Base-by-base conservation (phyloP, 805 yeast species). In the Naumovozyma baii region DNA sequence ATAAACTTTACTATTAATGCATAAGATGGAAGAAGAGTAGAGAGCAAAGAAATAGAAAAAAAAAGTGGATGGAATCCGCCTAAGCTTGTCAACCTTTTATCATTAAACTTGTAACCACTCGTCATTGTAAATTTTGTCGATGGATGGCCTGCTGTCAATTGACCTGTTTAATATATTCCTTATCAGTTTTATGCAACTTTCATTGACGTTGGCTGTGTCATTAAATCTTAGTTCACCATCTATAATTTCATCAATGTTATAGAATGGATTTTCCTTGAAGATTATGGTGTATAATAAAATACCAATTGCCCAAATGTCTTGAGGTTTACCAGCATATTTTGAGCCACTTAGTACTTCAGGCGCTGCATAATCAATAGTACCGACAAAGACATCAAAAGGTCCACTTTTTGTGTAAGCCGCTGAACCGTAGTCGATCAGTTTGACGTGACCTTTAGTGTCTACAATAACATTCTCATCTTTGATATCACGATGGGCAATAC, bases 241-340 rank as follows among this genome's bases (percentile, higher is more conserved):
- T 74, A 88, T 74, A 38, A 92, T 92, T 58, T 87, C 96, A 59
- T 90, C 96, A 26, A 87, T 90, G 55, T 84, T 86, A 59, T 84
- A 83, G 54, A 88, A 90, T 10, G 97, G 97, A 50, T 87, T 86
- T 56, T 90, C 96, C 54, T 87, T 85, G 68, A 80, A 90, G 5
- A 88, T 70, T 53, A 92, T 72, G 0, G 96, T 90, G 64, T 88
- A 92, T 14, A 90, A 66, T 44, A 90, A 66, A n/a, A 90, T 80
- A 0, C 98, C 98, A 53, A 90, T 68, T 0, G 97, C 95, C 97
- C 97, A 92, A 1, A 87, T 79, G 62, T 90, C 98, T 59, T 90
- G 98, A 2, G 95, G 90, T 56, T 76, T 81, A 13, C 97, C 98
- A 38, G 77, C 84, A 52, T 90, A 92, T 18, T 86, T 80, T 42